Base-by-base conservation (phyloP, 1,284 basidiomycete species). In the Ceratobasidium papillatum region DNA sequence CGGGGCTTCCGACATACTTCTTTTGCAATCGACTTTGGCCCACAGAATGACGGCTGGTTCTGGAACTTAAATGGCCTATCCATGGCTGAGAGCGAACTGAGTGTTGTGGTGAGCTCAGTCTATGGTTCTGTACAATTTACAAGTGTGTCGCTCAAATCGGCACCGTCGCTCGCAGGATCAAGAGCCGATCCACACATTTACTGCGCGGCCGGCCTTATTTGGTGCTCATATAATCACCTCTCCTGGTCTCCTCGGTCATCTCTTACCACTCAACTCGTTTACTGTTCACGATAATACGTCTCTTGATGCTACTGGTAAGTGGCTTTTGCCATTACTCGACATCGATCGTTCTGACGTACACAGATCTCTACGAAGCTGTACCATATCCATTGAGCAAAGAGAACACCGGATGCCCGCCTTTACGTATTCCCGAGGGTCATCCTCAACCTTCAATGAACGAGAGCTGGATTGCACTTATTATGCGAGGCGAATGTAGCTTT, bases 401-500 rank as follows among this genome's bases (percentile, higher is more conserved):
- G 9, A 76, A 76, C 41, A 72, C 63, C n/a, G 75, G 62, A 51
- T 76, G 78, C 43, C 78, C 77, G 9, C 63, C 69, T 36, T 43
- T 77, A 19, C 52, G 56, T 41, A n/a, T 74, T 41, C 64, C 76
- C n/a, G 51, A 77, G 12, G 54, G 54, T n/a, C 68, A 71, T 19
- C 68, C 68, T 32, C 65, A 49, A 11, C 62, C 62, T n/a, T 43
- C 54, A 14, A 61, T 69, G 66, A 68, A 74, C 59, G 76, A 78
- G 49, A 77, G 74, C 3, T 82, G 81, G 76, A 81, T 86, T 63
- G 85, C 83, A 0, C 79, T 87, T 30, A 78, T 85, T 7, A 81
- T 85, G 76, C 79, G 86, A 12, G 86, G 86, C 0, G 79, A 80
- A 27, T 87, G 86, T 78, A 81, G 85, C 17, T 87, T 87, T 75